Conservation (phyloP, 306 rosid genomes). For the Glycine tomentella region DNA sequence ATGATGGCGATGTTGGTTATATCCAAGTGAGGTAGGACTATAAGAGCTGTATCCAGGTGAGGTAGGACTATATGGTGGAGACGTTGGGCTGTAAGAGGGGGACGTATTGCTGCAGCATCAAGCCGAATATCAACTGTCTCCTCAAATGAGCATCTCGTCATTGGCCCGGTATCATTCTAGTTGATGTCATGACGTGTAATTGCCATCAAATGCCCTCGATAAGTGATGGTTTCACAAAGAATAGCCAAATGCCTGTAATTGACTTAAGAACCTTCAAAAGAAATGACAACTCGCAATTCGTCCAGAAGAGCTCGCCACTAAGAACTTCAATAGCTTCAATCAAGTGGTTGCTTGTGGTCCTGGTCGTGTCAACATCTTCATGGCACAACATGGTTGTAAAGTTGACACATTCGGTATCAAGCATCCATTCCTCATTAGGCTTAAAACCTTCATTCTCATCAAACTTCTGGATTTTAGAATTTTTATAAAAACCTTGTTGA, state of each 20-base stretch:
- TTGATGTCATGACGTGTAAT: conserved; percentile 97
- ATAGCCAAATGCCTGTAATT: conserved; percentile 95
- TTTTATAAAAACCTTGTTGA: too few species aligned
- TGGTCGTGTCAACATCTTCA: conserved; percentile 84
- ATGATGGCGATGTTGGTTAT: too few species aligned
- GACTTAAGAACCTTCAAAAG: conserved; percentile 97
- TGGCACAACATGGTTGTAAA: conserved; percentile 91
- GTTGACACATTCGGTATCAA: conserved; percentile 96
- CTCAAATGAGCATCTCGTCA: conserved; percentile 99
- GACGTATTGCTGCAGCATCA: too few species aligned
- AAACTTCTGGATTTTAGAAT: conserved; percentile 80
- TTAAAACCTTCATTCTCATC: conserved; percentile 84
- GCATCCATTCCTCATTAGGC: conserved; percentile 96
- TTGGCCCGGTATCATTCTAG: conserved; percentile 94
- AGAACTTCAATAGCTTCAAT: conserved; percentile 97
- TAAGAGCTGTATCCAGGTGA: too few species aligned
- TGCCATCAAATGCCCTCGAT: conserved; percentile 98
- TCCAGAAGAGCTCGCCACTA: conserved; percentile 86
- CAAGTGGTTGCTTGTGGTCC: conserved; percentile 96
- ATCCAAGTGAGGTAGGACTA: too few species aligned
- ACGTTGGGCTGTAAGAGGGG: conserved; percentile 70
- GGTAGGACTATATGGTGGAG: too few species aligned
- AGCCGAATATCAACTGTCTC: too few species aligned
- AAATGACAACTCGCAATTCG: conserved; percentile 90
- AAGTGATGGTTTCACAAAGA: too few species aligned